Percentiles rank a stretch among this genome's conserved stretches.
These are phyloP conservation scores for Citrullus amarus DNA, from an alignment of 306 rosid species.

Conservation along the genomic window DNA sequence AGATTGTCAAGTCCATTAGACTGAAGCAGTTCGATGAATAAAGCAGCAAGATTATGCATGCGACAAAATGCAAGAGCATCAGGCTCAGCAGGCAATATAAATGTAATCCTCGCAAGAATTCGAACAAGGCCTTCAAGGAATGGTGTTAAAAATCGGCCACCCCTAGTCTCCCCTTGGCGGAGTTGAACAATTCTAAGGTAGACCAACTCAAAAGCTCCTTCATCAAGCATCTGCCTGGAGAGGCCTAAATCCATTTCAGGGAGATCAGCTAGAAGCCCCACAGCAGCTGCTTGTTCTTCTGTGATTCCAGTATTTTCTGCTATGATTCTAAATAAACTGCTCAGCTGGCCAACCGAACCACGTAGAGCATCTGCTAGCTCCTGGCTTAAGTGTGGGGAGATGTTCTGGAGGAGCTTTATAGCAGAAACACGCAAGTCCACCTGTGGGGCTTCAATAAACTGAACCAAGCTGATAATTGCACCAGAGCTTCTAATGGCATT, in stretches of 20 bases:
- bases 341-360: conserved; percentile 92
- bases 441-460: conserved; percentile 92
- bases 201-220: conserved; percentile 60
- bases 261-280: conserved; percentile 77
- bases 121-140: conserved; percentile 81
- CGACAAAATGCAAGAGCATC: conserved; percentile 66
- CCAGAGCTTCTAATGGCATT: conserved; percentile 94
- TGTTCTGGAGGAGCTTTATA: conserved; percentile 66
- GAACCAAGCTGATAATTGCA: conserved; percentile 87
- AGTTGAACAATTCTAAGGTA: conserved; percentile 41
- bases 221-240: conserved; percentile 90
- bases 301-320: conserved; percentile 68
- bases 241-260: conserved; percentile 98
- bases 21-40: conserved; percentile 70
- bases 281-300: conserved; percentile 94
- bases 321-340: conserved; percentile 66
- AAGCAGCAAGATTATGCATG: conserved; percentile 43
- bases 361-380: conserved; percentile 95
- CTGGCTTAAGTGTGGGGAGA: conserved; percentile 80
- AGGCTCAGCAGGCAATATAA: conserved; percentile 60
- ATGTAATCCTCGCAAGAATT: conserved; percentile 76
- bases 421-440: conserved; percentile 78
- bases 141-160: conserved; percentile 79
- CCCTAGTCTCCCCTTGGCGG: conserved; percentile 70
- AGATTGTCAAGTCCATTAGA: conserved; percentile 82